Base-by-base conservation (phyloP, 169 alveolate species). In the Cryptosporidium xiaoi region DNA sequence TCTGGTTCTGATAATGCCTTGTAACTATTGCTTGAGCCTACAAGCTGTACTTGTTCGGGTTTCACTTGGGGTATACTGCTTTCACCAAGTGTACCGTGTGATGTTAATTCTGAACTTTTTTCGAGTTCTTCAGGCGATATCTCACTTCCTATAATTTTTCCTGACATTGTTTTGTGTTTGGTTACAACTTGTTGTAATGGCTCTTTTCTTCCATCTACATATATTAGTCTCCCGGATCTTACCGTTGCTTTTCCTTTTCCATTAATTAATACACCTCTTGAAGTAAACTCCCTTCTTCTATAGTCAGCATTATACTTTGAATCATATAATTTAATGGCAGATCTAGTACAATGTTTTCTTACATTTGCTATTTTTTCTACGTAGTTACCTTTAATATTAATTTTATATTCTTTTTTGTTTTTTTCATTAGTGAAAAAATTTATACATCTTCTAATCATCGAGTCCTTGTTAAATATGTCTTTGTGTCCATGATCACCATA, bases 71-170 rank as follows among this genome's bases (percentile, higher is more conserved):
- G 71, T 1, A 58, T 77, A 29, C 36, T 18, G 15, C 31, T 16
- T 6, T 60, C 64, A 16, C 50, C 44, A 31, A 40, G 1, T 0
- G 48, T 3, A 40, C 48, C 48, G 10, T 0, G 48, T 8, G 48
- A 40, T 6, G 48, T 0, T 8, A 40, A 40, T 40, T 40, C 48
- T 40, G 48, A 8, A 40, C 48, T 40, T 40, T 60, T 40, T 77
- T 77, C 87, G 20, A 40, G 46, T 34, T 77, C 87, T 60, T 77
- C 87, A 3, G 87, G 87, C 15, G 87, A 77, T 12, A 77, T 44
- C 50, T 77, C 87, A 20, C 62, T 56, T 24, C 56, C 71, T 20
- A 77, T 15, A 3, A 77, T 12, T 1, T 62, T 62, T 5, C 87
- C 87, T 2, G 71, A 36, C 8, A 20, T 29, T 31, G 64, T 60